phyloP scores from a whole-genome alignment of 768 basidiomycete species.

The Psilocybe tampanensis region DNA sequence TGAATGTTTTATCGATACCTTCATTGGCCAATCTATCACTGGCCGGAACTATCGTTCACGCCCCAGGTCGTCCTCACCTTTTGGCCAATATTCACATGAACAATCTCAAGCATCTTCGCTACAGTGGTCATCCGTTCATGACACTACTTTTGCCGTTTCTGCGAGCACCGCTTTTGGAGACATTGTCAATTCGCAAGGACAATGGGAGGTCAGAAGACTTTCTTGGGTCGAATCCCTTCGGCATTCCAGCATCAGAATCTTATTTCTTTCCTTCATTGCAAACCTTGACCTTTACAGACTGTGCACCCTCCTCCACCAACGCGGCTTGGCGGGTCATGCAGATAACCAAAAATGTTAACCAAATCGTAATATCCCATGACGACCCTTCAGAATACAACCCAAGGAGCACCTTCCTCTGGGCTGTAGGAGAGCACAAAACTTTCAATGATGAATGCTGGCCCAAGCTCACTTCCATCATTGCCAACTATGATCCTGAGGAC shows the following conservation, averaged over 20 bases:
- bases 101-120: conserved; percentile 6
- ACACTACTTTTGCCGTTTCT: background rate
- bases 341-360: background rate
- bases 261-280: conserved; percentile 10
- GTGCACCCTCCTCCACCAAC: background rate
- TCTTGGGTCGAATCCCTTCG: no score
- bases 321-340: background rate
- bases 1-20: conserved; percentile 15
- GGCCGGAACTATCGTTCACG: conserved; percentile 7
- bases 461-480: background rate
- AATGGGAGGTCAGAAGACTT: conserved; percentile 3
- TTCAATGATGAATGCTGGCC: conserved; percentile 1
- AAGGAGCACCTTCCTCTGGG: no score
- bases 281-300: background rate
- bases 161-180: background rate
- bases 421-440: no score
- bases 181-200: background rate
- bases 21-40: conserved; percentile 18
- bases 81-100: conserved; percentile 1
- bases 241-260: background rate
- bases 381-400: no score
- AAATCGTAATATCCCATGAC: conserved; percentile 5
- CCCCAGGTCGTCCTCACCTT: background rate
- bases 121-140: background rate
- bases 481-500: background rate